Evolutionary conservation across 345 rosid genomes (phyloP).

Genomic region (Cardiospermum halicacabum): DNA sequence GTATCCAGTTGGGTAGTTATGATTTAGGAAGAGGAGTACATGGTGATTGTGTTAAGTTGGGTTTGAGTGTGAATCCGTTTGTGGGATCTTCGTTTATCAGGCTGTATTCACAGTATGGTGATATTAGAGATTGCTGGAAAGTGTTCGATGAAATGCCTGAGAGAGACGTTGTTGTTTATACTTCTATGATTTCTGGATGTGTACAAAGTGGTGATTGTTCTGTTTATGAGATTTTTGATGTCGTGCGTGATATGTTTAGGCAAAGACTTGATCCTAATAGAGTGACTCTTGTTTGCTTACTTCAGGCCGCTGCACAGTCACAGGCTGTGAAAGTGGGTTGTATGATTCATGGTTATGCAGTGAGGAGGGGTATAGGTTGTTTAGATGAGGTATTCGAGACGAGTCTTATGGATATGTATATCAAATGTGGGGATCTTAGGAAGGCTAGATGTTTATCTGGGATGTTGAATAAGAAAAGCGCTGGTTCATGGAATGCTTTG

Average conservation of each 20-base stretch:
- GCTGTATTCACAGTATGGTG: slow-evolving; percentile 18
- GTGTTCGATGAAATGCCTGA: slow-evolving; percentile 32
- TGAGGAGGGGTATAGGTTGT: slow-evolving; percentile 30
- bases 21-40: slow-evolving; percentile 28
- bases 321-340: slow-evolving; percentile 23
- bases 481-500: slow-evolving; percentile 34
- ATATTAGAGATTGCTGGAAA: slow-evolving; percentile 21
- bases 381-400: slow-evolving; percentile 32
- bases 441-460: slow-evolving; percentile 19
- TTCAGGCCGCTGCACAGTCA: slow-evolving; percentile 26
- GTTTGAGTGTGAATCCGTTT: slow-evolving; percentile 11
- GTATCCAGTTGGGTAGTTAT: slow-evolving; percentile 19
- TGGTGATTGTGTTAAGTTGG: slow-evolving; percentile 26
- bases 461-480: slow-evolving; percentile 13
- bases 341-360: slow-evolving; percentile 32
- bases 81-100: slow-evolving; percentile 30
- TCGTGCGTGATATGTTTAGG: slow-evolving; percentile 21
- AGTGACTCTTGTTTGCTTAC: slow-evolving; percentile 32
- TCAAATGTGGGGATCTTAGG: slow-evolving; percentile 21
- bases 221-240: slow-evolving; percentile 22
- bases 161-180: slow-evolving; percentile 28
- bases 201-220: slow-evolving; percentile 13
- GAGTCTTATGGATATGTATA: slow-evolving; percentile 35
- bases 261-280: slow-evolving; percentile 24
- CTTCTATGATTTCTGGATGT: slow-evolving; percentile 26